Evolutionary conservation across 2,329 filamentous ascomycete species (phyloP).

Genomic region (Rhynchosporium secalis): DNA sequence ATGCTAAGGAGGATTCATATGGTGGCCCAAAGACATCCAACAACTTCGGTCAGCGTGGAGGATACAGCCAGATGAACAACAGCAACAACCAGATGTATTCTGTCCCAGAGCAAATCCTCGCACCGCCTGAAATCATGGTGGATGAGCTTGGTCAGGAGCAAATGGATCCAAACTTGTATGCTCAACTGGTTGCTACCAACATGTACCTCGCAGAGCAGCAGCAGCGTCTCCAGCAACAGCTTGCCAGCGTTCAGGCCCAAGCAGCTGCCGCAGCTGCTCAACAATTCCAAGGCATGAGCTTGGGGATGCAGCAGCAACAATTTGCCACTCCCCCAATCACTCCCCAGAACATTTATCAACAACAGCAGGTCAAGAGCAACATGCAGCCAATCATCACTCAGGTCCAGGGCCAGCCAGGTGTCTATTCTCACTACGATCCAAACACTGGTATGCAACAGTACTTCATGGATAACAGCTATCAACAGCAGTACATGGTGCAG

Average conservation of each 20-base stretch:
- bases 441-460: conserved; percentile 82
- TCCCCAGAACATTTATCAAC: conserved; percentile 48
- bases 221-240: conserved; percentile 90
- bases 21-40: conserved; percentile 40
- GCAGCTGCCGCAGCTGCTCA: conserved; percentile 62
- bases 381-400: conserved; percentile 48
- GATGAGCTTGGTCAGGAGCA: conserved; percentile 67
- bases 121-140: conserved; percentile 78
- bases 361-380: conserved; percentile 39
- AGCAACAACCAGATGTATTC: conserved; percentile 61
- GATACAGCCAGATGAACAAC: conserved; percentile 44
- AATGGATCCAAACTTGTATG: conserved; percentile 84
- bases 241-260: conserved; percentile 69
- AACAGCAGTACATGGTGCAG: conserved; percentile 46
- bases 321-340: conserved; percentile 52
- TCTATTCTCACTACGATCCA: conserved; percentile 83
- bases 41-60: conserved; percentile 42
- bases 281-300: conserved; percentile 75
- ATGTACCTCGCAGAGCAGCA: conserved; percentile 92
- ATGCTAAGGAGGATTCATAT: conserved; percentile 38
- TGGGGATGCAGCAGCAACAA: conserved; percentile 57
- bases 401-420: conserved; percentile 66
- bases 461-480: conserved; percentile 53
- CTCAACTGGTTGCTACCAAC: conserved; percentile 88
- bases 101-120: conserved; percentile 80